A percentile compares a stretch with the other conserved stretches of the same genome.
Evolutionary conservation across 441 rosid genomes (phyloP).

Genomic region (Gossypium schwendimanii): DNA sequence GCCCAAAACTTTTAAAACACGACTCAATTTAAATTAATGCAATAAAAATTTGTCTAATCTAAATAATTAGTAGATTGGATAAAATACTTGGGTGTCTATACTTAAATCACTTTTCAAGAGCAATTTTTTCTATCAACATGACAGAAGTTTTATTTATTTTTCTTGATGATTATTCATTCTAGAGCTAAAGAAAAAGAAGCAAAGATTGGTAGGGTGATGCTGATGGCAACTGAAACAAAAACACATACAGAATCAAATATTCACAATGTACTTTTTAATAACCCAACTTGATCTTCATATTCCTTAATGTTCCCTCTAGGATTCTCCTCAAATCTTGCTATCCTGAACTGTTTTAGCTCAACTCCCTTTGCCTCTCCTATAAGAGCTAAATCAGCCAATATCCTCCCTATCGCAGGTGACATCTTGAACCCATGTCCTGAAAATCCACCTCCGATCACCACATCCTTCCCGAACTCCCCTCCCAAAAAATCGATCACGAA

Average conservation of each 20-base stretch:
- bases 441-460: slow-evolving; percentile 64
- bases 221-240: background rate
- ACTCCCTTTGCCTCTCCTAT: slow-evolving; percentile 46
- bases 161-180: background rate
- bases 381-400: slow-evolving; percentile 53
- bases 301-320: slow-evolving; percentile 56
- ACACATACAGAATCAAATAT: background rate
- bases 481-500: slow-evolving; percentile 69
- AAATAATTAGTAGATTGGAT: no score
- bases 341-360: slow-evolving; percentile 46
- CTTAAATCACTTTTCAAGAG: no score
- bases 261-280: slow-evolving; percentile 1
- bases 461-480: slow-evolving; percentile 69
- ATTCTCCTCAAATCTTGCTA: slow-evolving; percentile 47
- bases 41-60: no score
- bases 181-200: no score
- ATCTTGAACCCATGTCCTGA: slow-evolving; percentile 92
- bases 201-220: background rate
- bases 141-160: background rate
- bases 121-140: no score
- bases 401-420: slow-evolving; percentile 66
- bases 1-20: no score
- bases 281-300: slow-evolving; percentile 39
- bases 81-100: no score
- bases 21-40: no score